A percentile compares a stretch with the other conserved stretches of the same genome.
Conservation (phyloP, 805 yeast species). For the Clavispora santaluciae region DNA sequence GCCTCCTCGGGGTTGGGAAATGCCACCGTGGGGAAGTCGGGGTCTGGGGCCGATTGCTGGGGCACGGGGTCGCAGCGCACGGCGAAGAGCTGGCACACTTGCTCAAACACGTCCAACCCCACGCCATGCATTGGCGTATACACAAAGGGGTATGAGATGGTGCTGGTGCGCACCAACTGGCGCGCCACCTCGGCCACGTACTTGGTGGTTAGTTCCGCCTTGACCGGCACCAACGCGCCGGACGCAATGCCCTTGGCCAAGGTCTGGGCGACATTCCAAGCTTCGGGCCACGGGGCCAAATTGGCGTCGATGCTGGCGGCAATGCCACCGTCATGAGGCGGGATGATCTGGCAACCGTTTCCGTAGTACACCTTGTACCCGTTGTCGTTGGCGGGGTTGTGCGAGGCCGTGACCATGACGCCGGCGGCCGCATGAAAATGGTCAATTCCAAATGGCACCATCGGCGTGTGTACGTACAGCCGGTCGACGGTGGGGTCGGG, state of each 20-base stretch:
- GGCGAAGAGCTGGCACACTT: conserved; percentile 36
- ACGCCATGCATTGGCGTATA: conserved; percentile 98
- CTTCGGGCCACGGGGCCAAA: conserved; percentile 52
- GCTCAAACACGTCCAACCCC: conserved; percentile 59
- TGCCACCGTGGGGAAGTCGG: conserved; percentile 75
- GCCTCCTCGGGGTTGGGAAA: conserved; percentile 97
- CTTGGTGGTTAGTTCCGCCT: conserved; percentile 34
- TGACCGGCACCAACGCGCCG: conserved; percentile 34
- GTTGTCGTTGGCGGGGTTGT: conserved; percentile 79
- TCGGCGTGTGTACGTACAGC: conserved; percentile 69
- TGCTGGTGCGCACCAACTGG: conserved; percentile 26
- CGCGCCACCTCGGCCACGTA: conserved; percentile 32
- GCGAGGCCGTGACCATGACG: conserved; percentile 90
- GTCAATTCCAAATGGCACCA: conserved; percentile 86
- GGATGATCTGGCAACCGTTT: conserved; percentile 93
- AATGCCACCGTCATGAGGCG: conserved; percentile 80
- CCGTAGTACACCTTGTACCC: conserved; percentile 93
- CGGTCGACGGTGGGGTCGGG: not conserved
- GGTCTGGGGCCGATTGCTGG: conserved; percentile 74
- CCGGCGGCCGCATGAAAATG: conserved; percentile 64
- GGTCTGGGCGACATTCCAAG: conserved; percentile 43
- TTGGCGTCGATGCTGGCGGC: conserved; percentile 59
- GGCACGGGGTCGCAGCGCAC: conserved; percentile 40
- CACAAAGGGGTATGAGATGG: conserved; percentile 46
- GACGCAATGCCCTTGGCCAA: conserved; percentile 20